Base-by-base conservation (phyloP, 176 grass and related monocot genomes). In the Thinopyrum elongatum region DNA sequence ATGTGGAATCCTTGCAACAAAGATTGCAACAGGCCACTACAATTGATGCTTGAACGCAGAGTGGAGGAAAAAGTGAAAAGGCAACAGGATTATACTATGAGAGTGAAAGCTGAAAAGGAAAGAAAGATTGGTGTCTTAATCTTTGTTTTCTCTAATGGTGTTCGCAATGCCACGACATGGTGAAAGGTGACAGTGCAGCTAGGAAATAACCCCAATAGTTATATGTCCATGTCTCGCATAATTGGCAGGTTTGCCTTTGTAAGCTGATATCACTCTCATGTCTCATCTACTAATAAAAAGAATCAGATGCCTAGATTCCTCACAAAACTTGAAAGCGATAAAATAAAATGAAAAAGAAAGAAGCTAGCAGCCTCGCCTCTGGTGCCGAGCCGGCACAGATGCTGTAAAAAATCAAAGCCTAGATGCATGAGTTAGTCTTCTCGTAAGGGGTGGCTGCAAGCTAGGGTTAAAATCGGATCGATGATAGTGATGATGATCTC, bases 151-250 rank as follows among this genome's bases (percentile, higher is more conserved):
- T 72, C 10, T 9, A 22, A 46, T 31, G 79, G 26, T 36, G 30
- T 21, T 8, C 3, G 34, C 35, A 30, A 51, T 84, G 58, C 85
- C 80, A 91, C 47, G 89, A 8, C 42, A 74, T 7, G 2, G 25
- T 61, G 26, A 41, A 74, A 83, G 41, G 27, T 9, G 63, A 73
- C 25, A 86, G 10, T 65, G 30, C 30, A 10, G 47, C 13, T 31
- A 72, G 0, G 41, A 73, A 86, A 73, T 78, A 74, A 71, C 35
- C 28, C 64, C 13, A 25, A 58, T 22, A 12, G 66, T 60, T 68
- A 14, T 27, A 2, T 38, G 59, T 74, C 46, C 12, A 22, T 14
- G 14, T 87, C 85, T 30, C 12, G 10, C 29, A 41, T 69, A 80
- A 76, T 76, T 46, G 79, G 10, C 34, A 6, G 41, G 16, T 8